Evolutionary conservation across 768 basidiomycete species (phyloP), one percentile per base, ranked within the genome.

Genomic region (Xerocomellus amylosporus): DNA sequence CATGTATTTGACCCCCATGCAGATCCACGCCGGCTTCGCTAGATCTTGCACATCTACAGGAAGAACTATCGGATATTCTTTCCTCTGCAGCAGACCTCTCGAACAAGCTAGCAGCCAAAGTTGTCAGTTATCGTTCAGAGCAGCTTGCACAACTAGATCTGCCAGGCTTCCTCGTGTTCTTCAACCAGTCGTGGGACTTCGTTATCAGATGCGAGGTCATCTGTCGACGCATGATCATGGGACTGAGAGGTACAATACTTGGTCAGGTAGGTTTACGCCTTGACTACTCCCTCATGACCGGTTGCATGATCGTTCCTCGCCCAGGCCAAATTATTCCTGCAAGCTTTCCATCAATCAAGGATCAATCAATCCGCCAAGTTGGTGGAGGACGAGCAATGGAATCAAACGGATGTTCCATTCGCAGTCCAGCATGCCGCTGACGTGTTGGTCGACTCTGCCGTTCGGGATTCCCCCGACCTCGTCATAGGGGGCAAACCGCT

Each of bases 311-410:
- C 37, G 20, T 49, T 49, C 36, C 62, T 39, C 20, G 36, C 49
- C 34, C 31, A 94, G 87, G 90, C 94, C 7, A 95, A 94, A 73
- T 73, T 81, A 10, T 99, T 95, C 75, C 75, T 99, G 26, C 85
- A 89, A 64, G 72, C 77, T 1, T 98, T 95, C 73, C 97, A 99
- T 66, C 86, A 93, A 60, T 71, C 79, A 12, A 80, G 88, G 47
- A 81, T 98, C 41, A 82, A 86, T 3, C 80, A 79, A 51, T 89
- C 88, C 3, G 95, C 96, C 26, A 92, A 88, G 68, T 74, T 92
- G 26, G 96, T 99, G 8, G 94, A 98, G 69, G 93, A 98, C 60
- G 97, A 99, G 66, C 88, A 87, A 55, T 98, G 97, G 97, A 84
- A 77, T 54, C 88, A 89, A 15, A 78, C 83, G 14, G 71, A 97